Evolutionary conservation across 345 rosid genomes (phyloP), one percentile per base, ranked within the genome.

Genomic region (Atalantia buxifolia): DNA sequence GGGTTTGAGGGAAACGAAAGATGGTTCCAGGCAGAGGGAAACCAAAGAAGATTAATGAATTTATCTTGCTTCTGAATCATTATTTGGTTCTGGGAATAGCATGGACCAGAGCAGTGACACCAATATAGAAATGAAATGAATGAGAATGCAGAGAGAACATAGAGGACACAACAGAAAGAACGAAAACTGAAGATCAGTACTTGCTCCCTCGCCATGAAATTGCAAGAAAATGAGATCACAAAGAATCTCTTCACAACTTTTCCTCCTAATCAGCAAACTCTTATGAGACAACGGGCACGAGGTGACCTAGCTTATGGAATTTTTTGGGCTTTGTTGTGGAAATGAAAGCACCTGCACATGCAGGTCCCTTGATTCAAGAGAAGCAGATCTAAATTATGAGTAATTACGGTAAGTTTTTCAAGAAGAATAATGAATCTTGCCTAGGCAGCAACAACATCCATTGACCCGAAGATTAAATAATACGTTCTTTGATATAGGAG

Each of bases 21-120:
- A 76, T 80, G 86, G 83, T 93, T 95, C 98, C 97, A 95, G 8
- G 99, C 91, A 30, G 88, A 85, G 38, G 92, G 83, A 71, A 83
- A 89, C 7, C 74, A 74, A 64, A 90, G 93, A 78, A 95, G 94
- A 76, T 91, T 79, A 72, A 91, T 83, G 14, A 86, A 78, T 66
- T 78, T 84, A 75, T 84, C 87, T 65, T 71, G 84, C 19, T 83
- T 82, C 7, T 35, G 76, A 27, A 61, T 28, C 60, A 61, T 65
- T 9, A 88, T 19, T 66, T 76, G 85, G 78, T 42, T 76, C 27
- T 74, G 78, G 66, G 62, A 76, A 82, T 72, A 82, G 83, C 85
- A 87, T 16, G 89, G 81, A 75, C 80, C 79, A 57, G 89, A 87
- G 77, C 83, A 85, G 59, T 80, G 86, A 63, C 83, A 86, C 87